These are phyloP conservation scores for Boletales sp. DNA, from an alignment of 768 basidiomycete genomes.

Conservation along the genomic window DNA sequence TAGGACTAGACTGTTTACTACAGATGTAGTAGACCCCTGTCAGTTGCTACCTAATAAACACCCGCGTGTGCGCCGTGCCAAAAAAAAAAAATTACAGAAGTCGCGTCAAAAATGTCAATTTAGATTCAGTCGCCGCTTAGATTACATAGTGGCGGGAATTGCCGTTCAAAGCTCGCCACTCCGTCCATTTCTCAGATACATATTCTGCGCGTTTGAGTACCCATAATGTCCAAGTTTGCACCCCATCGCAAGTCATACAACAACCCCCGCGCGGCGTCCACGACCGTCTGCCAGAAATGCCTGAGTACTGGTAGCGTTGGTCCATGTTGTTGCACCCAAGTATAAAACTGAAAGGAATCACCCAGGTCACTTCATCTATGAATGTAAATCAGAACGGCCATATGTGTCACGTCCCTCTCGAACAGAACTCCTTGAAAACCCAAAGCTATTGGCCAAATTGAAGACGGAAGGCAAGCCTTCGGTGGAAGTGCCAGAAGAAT, in stretches of 20 bases:
- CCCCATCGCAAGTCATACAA: conserved; percentile 64
- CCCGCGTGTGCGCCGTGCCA: too few species aligned
- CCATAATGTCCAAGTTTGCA: conserved; percentile 72
- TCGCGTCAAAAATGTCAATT: too few species aligned
- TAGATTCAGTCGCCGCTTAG: too few species aligned
- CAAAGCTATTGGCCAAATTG: conserved; percentile 59
- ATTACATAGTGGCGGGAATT: too few species aligned
- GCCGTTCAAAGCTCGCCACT: not conserved
- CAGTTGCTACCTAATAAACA: too few species aligned
- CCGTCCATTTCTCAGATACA: too few species aligned
- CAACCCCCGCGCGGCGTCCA: conserved; percentile 58
- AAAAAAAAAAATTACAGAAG: too few species aligned
- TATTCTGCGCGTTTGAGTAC: too few species aligned
- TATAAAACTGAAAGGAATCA: not conserved
- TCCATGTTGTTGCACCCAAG: not conserved
- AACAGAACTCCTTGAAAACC: conserved; percentile 82
- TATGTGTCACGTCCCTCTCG: conserved; percentile 90
- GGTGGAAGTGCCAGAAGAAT: conserved; percentile 88
- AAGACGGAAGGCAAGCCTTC: conserved; percentile 70
- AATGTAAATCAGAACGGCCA: conserved; percentile 79
- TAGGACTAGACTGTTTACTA: too few species aligned
- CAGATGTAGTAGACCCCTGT: too few species aligned
- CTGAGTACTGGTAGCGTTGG: conserved; percentile 51
- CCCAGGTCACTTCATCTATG: conserved; percentile 84
- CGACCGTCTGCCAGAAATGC: conserved; percentile 83